Evolutionary conservation across 257 asterid genomes (phyloP).

Genomic region (Haberlea rhodopensis): DNA sequence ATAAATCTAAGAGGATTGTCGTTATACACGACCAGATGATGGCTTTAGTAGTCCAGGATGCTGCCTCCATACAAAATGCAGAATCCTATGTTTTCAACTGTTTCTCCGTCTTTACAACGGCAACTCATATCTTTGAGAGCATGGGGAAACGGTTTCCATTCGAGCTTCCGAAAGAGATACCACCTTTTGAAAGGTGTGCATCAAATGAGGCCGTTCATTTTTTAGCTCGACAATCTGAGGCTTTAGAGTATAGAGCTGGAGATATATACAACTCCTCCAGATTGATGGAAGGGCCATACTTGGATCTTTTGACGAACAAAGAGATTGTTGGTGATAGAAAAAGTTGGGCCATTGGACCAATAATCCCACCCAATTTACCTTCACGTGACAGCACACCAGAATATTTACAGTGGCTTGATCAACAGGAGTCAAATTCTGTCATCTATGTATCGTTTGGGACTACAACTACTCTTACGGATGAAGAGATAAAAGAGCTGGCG

Average conservation of each 20-base stretch:
- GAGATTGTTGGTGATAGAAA: conserved; percentile 24
- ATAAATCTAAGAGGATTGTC: conserved; percentile 15
- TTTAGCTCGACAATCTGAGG: conserved; percentile 18
- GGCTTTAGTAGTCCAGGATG: conserved; percentile 33
- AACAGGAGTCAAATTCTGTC: conserved; percentile 37
- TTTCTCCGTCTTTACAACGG: conserved; percentile 32
- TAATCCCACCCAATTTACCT: conserved; percentile 23
- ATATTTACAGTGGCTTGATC: conserved; percentile 42
- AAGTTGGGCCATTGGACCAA: conserved; percentile 47
- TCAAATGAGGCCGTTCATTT: conserved; percentile 21
- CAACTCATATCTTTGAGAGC: conserved; percentile 18
- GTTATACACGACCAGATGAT: conserved; percentile 45
- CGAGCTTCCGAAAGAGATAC: conserved; percentile 14
- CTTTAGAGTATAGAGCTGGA: conserved; percentile 22
- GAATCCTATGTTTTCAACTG: conserved; percentile 42
- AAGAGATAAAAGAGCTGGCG: conserved; percentile 38
- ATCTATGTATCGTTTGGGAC: conserved; percentile 49
- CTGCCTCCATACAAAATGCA: conserved; percentile 30
- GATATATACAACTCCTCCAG: conserved; percentile 39
- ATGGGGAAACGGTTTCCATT: conserved; percentile 21
- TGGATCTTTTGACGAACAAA: conserved; percentile 30
- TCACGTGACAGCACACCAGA: not conserved
- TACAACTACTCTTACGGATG: conserved; percentile 33
- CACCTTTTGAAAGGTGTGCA: conserved; percentile 7
- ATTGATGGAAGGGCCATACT: conserved; percentile 29